Conservation (phyloP, 805 yeast species). For the Ogataea paradorogensis region DNA sequence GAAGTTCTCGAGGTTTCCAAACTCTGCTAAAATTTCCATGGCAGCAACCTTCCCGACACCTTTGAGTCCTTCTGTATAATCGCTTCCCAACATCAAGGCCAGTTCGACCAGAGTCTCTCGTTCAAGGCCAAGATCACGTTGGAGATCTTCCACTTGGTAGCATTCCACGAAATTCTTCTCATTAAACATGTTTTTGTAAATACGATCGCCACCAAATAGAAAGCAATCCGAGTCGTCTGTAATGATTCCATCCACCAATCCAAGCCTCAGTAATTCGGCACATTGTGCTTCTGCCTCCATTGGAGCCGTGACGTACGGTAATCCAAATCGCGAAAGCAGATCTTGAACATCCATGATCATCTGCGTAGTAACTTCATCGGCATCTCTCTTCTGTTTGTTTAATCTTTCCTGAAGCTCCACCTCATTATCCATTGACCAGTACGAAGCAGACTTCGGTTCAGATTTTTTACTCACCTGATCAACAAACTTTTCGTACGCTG, state of each 20-base stretch:
- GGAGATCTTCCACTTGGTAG: slow-evolving; percentile 60
- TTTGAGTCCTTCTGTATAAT: slow-evolving; percentile 88
- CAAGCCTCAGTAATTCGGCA: slow-evolving; percentile 67
- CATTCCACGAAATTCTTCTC: slow-evolving; percentile 91
- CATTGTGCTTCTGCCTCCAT: slow-evolving; percentile 99
- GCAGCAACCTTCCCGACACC: slow-evolving; percentile 95
- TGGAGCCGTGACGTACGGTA: slow-evolving; percentile 94
- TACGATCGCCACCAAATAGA: slow-evolving; percentile 79
- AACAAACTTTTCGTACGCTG: slow-evolving; percentile 66
- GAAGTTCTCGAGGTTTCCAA: slow-evolving; percentile 45
- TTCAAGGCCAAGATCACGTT: slow-evolving; percentile 58
- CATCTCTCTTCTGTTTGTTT: slow-evolving; percentile 71
- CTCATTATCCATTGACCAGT: slow-evolving; percentile 40
- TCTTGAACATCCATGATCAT: slow-evolving; percentile 94
- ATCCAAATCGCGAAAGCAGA: slow-evolving; percentile 79
- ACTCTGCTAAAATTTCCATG: slow-evolving; percentile 86
- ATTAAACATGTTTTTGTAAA: slow-evolving; percentile 91
- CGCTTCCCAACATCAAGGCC: slow-evolving; percentile 87
- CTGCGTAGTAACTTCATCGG: slow-evolving; percentile 83
- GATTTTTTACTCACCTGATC: slow-evolving; percentile 27
- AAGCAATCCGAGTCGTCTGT: slow-evolving; percentile 98
- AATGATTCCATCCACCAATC: slow-evolving; percentile 87
- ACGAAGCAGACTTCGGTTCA: slow-evolving; percentile 9
- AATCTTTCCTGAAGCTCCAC: slow-evolving; percentile 56
- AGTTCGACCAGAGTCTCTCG: slow-evolving; percentile 68